Evolutionary conservation across 371 early-diverging fungal genomes (phyloP), one percentile per base, ranked within the genome.

Genomic region (Synchytrium microbalum): DNA sequence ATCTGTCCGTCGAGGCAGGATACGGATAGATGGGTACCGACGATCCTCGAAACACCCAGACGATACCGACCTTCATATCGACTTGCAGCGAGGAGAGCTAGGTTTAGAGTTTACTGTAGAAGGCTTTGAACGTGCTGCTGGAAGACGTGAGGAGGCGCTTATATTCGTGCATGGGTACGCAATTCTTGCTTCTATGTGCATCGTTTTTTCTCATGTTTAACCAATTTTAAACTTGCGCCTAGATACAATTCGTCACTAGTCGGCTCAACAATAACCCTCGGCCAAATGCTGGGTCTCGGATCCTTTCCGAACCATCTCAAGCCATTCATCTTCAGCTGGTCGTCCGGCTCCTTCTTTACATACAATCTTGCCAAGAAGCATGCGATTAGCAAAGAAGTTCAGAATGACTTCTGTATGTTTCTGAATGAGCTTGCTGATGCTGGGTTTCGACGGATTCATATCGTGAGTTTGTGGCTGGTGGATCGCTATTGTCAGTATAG

Each of bases 101-200:
- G n/a, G 10, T 52, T 38, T 38, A 60, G 13, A n/a, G 46, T 0
- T 23, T 16, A 10, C 19, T 38, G 16, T 19, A 10, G 16, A 16
- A 24, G 64, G 64, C 13, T 19, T 25, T 62, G n/a, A 31, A 62
- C 25, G 66, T 25, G 10, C 24, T 10, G 13, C n/a, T 25, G 25
- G 16, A 26, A 28, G 14, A 25, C 66, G 25, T 62, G 13, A 63
- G 27, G 79, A 80, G 61, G 79, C 79, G 0, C 61, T 78, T 1
- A 58, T 78, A 14, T 78, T 78, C 65, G 63, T 78, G 8, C 80
- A 74, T 55, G 79, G 79, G 46, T 78, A 75, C 67, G n/a, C n/a
- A n/a, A n/a, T n/a, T n/a, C n/a, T n/a, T n/a, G n/a, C n/a, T n/a
- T n/a, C n/a, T n/a, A n/a, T n/a, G n/a, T n/a, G n/a, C n/a, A n/a